Base-by-base conservation (phyloP, 2,329 filamentous ascomycete species). In the Tolypocladium amazonense region DNA sequence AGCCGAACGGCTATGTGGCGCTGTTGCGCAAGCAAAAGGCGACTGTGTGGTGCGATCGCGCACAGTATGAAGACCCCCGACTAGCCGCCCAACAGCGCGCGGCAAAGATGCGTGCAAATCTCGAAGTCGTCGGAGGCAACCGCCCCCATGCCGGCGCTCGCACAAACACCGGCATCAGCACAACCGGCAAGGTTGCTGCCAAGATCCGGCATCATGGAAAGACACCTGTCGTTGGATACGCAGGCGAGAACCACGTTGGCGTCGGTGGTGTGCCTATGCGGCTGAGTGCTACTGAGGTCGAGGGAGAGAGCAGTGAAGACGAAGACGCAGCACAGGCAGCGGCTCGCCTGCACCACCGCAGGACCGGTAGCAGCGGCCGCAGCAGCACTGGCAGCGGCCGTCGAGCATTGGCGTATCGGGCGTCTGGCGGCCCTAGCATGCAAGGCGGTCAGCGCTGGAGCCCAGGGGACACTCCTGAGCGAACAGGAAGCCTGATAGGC, bases 1-100 rank as follows among this genome's bases (percentile, higher is more conserved):
- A 83, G 62, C 76, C 88, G 1, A 81, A 81, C n/a, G 87, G 91
- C 64, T 99, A 99, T 74, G 94, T 99, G 57, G 92, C 94, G 41
- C 81, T 97, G n/a, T 88, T 99, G 76, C 86, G 94, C 63, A 93
- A 92, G 72, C 94, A 99, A 75, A 97, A 97, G 73, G 94, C 92
- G 38, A 99, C 94, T 0, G 94, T 99, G 5, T 99, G 94, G 94
- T 97, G 92, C 77, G 94, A 97, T 71, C 88, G 92, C 58, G 84
- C 93, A 12, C 94, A 99, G 72, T 87, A 90, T 63, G 92, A 97
- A 74, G 94, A 99, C 71, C 90, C 93, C 0, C 84, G 91, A 57
- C 77, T 94, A 60, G 77, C 88, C 4, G 92, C 91, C 35, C 88
- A 92, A 68, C 92, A 96, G 72, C 85, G 89, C 60, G 88, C 89